Evolutionary conservation across 352 stramenopile genomes (phyloP), one percentile per base, ranked within the genome.

Genomic region (Phytopythium delawarense): DNA sequence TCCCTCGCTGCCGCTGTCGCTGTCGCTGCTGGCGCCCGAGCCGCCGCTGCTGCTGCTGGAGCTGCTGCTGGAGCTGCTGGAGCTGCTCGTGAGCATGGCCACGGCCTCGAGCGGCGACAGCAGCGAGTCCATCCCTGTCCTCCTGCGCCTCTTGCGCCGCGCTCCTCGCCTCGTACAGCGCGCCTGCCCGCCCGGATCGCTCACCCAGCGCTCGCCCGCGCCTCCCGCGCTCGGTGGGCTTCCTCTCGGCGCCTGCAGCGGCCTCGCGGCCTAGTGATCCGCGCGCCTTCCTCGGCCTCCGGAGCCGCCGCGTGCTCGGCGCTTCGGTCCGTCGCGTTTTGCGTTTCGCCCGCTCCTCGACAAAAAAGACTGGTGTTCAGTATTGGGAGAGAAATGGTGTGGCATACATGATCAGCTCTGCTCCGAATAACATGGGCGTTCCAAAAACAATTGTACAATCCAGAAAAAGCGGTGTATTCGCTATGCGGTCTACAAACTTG

Each of bases 61-160:
- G 32, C 34, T 67, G 48, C 72, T 74, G 59, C 69, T 87, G 61
- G 67, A 76, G 40, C 69, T 69, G 55, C 67, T 75, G 34, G 71
- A 70, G 69, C 72, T 75, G 46, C 49, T 63, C 7, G 61, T 71
- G 58, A 59, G 57, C 34, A 67, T 73, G 25, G 37, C 32, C 45
- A 64, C 32, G 64, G 80, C 62, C 66, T 72, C 62, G 58, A 75
- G 63, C 75, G 77, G 59, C 46, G 61, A 44, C 42, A 71, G 40
- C 53, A 69, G 61, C 65, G 66, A 61, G 58, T 72, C 64, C 70
- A 75, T 72, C 39, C 56, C 52, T 28, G 45, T 39, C 55, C 30
- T n/a, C 32, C 13, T 12, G 35, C 7, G 18, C 32, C 7, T 7
- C 28, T 35, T 40, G 35, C 8, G 35, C 12, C 35, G 35, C 12